phyloP scores from a whole-genome alignment of 805 yeast species.

The Myxozyma monticola region DNA sequence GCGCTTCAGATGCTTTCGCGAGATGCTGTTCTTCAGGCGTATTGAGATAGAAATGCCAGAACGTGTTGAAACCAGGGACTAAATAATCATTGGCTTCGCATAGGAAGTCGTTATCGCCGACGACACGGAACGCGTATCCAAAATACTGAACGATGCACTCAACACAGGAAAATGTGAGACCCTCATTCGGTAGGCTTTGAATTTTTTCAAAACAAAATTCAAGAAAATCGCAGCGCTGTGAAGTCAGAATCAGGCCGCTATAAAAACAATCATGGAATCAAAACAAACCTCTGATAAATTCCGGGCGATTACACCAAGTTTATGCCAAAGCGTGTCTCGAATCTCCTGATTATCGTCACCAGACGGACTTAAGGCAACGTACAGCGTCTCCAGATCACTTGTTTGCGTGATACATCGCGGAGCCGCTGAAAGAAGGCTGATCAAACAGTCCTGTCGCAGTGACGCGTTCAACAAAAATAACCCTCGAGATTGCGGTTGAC shows the following conservation, averaged over 20 bases:
- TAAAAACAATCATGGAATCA: neutral
- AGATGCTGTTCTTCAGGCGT: constrained; percentile 3
- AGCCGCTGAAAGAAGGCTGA: neutral
- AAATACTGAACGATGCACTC: constrained; percentile 10
- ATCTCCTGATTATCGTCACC: neutral
- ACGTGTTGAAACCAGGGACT: constrained; percentile 14
- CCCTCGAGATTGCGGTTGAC: constrained; percentile 1
- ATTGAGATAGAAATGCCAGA: constrained; percentile 16
- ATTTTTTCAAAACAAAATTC: constrained; percentile 17
- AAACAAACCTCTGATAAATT: constrained; percentile 4
- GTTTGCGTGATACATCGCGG: constrained; percentile 3
- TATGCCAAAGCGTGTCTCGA: constrained; percentile 11
- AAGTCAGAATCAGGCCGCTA: neutral
- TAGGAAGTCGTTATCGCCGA: neutral
- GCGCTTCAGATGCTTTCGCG: neutral
- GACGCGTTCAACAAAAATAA: constrained; percentile 10
- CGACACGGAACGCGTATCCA: neutral
- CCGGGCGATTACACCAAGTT: constrained; percentile 1
- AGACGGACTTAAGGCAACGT: constrained; percentile 1
- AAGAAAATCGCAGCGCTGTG: constrained; percentile 13
- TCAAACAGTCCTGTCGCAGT: constrained; percentile 17
- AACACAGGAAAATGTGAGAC: constrained; percentile 9
- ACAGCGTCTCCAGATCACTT: constrained; percentile 6
- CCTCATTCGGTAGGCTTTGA: neutral
- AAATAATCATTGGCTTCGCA: neutral